Evolutionary conservation across 2,329 filamentous ascomycete genomes (phyloP), one percentile per base, ranked within the genome.

Genomic region (Eutypa lata): DNA sequence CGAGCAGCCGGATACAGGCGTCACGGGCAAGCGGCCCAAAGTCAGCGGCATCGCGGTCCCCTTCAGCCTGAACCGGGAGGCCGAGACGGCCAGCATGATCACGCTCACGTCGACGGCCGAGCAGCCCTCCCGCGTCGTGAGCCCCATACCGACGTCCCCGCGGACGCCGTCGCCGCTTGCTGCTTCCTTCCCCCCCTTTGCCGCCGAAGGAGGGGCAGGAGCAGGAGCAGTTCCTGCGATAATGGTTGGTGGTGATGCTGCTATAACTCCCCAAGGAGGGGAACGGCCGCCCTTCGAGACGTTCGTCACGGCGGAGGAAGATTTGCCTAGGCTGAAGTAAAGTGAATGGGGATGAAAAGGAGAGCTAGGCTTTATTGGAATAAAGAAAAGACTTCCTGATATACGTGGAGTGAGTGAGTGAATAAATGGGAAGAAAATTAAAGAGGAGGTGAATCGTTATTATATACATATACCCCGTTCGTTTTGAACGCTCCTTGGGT

Each of bases 1-100:
- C 0, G 63, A 74, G 63, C 61, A 74, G 63, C 61, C 79, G 44
- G 69, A 77, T 56, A 74, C 82, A 0, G 81, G 79, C 0, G 74
- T 78, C 3, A 76, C 78, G 0, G 81, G 81, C 5, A 88, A 86
- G 63, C 75, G 88, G 2, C 86, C 88, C 0, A 84, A 84, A 45
- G 76, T 88, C 6, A 83, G 82, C 19, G 86, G 87, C 0, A 81
- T 91, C 24, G 87, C 89, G 0, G 80, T 90, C 60, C 89, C 89
- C 0, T 92, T 92, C 64, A 88, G 82, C 52, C 68, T 92, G 14
- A 79, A 80, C 49, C 80, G 80, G 58, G 79, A 87, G 19, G 80
- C 81, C 2, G 80, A 83, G 3, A 88, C 83, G 18, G 86, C 86
- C 1, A 90, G 87, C 70, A 90, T 88, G 79, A 71, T 87, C 49